Base-by-base conservation (phyloP, 495 filamentous ascomycete species). In the Lophiotrema nucula region DNA sequence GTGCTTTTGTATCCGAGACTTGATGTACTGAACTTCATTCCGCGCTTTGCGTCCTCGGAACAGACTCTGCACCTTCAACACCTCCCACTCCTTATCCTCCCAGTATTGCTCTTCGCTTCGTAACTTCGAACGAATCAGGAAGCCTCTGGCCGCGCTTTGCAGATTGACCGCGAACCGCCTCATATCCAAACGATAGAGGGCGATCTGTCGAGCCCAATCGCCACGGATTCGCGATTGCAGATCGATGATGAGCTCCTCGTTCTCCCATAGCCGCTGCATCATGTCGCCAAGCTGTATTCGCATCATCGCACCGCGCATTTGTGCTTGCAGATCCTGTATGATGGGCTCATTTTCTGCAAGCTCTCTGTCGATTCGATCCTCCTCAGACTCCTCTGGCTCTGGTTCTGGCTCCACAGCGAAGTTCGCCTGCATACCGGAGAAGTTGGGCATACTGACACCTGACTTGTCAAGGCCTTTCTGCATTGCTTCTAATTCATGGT, bases 401-500 rank as follows among this genome's bases (percentile, higher is more conserved):
- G 75, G 75, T 53, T 74, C 78, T 0, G 81, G 81, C 38, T 86
- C 83, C 1, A 91, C 87, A 19, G 89, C 91, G 73, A 99, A 97
- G 65, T 89, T 89, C 53, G 90, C 93, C 26, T 91, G 87, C 87
- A 99, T 97, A 48, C 92, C 92, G 53, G 89, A 86, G 74, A 99
- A 99, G 72, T 89, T 96, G 39, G 95, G 95, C 90, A 99, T 95
- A 64, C 83, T 95, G 41, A 92, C 82, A 18, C 95, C 95, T 21
- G 95, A 82, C 70, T 90, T 95, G 72, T 99, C 95, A 22, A 99
- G 83, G 16, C 92, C 95, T 70, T 95, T 96, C 67, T 97, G 95
- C 72, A 86, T 96, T 60, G 88, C 88, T 72, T 99, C 95, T 27
- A 99, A 82, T 70, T 99, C 95, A 73, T 95, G 90, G 70, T 97